Evolutionary conservation across 2,329 filamentous ascomycete genomes (phyloP), one percentile per base, ranked within the genome.

Genomic region (Pestalotiopsis sp.): DNA sequence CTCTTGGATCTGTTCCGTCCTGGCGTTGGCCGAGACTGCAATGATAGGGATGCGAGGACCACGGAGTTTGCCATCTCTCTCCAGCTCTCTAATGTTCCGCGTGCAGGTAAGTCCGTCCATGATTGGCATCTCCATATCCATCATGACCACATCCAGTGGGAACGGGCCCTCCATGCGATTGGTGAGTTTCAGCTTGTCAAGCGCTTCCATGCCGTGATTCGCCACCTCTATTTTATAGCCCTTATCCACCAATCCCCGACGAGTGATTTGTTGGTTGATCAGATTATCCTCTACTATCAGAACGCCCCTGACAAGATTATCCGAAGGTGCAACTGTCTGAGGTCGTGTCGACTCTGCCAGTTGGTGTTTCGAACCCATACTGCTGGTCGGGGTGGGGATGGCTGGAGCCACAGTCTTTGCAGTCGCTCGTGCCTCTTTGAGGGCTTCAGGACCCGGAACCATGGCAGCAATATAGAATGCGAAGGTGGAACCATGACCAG

Each of bases 81-180:
- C 89, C 68, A 92, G 78, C 70, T 88, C 84, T 17, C 92, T 85
- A 67, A 94, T 92, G 58, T 85, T 84, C 40, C 84, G 83, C 13
- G 90, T 91, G 75, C 91, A 92, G 1, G 89, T 88, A 68, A 92
- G 80, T 0, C 92, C 92, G 72, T 93, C 90, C 83, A 92, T 91
- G 17, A 93, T 80, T 1, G 91, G 91, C 91, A 93, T 93, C 75
- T 93, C 90, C 73, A 92, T 89, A 73, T 93, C 92, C 91, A 93
- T 93, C 23, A 93, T 82, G 20, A 93, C 87, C 4, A 93, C 82
- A 64, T 87, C 87, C 27, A 91, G 79, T 1, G 83, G 80, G 31
- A 84, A 74, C 45, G 72, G 66, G 25, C 73, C 73, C 13, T 57
- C 66, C 20, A 69, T 69, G 23, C 72, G 72, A 45, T 72, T 71